Percentiles rank a stretch among this genome's conserved stretches.
Conservation (phyloP, 1,284 basidiomycete species). For the Hemileia vastatrix region DNA sequence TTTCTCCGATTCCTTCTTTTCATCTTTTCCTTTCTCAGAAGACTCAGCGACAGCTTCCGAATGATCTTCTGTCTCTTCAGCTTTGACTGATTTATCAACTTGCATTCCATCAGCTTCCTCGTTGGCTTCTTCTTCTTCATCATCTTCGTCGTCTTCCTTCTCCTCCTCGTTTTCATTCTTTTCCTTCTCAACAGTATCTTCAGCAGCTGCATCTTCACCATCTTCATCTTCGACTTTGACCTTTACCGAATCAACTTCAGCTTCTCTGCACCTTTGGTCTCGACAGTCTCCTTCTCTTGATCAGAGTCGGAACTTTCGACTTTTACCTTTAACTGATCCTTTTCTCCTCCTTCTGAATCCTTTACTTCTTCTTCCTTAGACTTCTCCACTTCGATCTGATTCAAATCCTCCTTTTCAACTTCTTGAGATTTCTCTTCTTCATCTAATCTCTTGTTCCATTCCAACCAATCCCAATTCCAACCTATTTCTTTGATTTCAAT, state of each 20-base stretch:
- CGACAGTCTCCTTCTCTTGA: background rate
- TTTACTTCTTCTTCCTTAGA: constrained; percentile 13
- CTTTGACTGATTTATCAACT: constrained; percentile 11
- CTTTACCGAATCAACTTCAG: constrained; percentile 26
- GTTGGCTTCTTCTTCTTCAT: background rate
- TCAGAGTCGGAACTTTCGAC: background rate
- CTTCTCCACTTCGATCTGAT: constrained; percentile 4
- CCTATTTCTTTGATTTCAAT: too few relatives aligned
- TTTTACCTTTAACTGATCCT: background rate
- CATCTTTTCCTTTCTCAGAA: background rate
- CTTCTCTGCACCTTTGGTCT: constrained; percentile 12
- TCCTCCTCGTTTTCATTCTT: background rate
- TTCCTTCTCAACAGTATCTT: constrained; percentile 10
- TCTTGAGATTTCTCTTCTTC: too few relatives aligned
- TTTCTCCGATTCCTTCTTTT: too few relatives aligned
- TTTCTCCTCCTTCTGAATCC: constrained; percentile 15
- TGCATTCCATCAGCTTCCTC: background rate
- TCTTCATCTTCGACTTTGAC: constrained; percentile 35
- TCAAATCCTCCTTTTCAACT: constrained; percentile 7
- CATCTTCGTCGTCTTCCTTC: background rate
- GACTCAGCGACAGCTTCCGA: background rate
- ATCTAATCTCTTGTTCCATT: too few relatives aligned
- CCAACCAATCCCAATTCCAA: too few relatives aligned
- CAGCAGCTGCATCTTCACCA: constrained; percentile 29
- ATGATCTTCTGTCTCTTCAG: constrained; percentile 6